A percentile compares a stretch with the other conserved stretches of the same genome.
These are phyloP conservation scores for Lentinula novae-zelandiae DNA, from an alignment of 1,284 basidiomycete species.

Conservation along the genomic window DNA sequence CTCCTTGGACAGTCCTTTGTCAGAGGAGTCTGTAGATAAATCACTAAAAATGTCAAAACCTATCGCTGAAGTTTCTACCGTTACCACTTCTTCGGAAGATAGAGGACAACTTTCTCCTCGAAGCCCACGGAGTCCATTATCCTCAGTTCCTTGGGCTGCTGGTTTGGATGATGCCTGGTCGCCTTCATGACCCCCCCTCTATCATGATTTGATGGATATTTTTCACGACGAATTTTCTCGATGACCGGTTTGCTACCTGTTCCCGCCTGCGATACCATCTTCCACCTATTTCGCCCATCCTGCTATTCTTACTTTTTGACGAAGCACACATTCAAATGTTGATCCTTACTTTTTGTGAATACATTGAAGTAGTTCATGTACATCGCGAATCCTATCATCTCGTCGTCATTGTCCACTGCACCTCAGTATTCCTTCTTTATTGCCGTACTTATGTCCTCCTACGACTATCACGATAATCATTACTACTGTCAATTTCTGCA, in stretches of 20 bases:
- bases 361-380: too few relatives aligned
- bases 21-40: not conserved
- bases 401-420: not conserved
- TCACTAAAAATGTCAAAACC: not conserved
- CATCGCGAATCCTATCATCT: too few relatives aligned
- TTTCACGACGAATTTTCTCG: not conserved
- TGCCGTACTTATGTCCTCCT: not conserved
- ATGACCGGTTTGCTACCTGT: not conserved
- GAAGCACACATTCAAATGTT: not conserved
- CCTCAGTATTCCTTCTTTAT: not conserved
- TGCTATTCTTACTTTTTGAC: not conserved
- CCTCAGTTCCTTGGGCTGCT: slow-evolving; percentile 30
- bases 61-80: not conserved
- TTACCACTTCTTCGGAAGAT: not conserved
- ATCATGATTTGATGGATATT: not conserved
- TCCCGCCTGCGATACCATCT: slow-evolving; percentile 5
- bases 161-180: slow-evolving; percentile 32
- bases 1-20: slow-evolving; percentile 1
- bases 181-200: slow-evolving; percentile 10
- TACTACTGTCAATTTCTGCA: not conserved
- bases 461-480: not conserved
- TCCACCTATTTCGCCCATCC: not conserved
- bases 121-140: slow-evolving; percentile 7
- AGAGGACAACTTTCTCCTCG: not conserved
- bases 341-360: too few relatives aligned